Evolutionary conservation across 1,139 yeast species (phyloP).

Genomic region (Zygosaccharomyces pseudobailii): DNA sequence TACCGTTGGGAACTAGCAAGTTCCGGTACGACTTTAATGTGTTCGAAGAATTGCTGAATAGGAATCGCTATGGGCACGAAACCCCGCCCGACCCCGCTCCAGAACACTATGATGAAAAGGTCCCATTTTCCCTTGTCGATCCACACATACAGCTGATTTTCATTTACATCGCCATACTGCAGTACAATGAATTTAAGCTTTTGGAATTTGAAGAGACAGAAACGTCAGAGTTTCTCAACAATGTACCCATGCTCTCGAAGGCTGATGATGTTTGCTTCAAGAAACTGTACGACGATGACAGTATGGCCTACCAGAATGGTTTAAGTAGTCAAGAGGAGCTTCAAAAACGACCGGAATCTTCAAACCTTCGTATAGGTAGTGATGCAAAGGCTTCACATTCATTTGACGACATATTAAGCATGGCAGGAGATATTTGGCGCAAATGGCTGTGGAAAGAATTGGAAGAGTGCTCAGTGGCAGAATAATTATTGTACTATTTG

Average conservation of each 20-base stretch:
- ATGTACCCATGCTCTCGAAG: constrained; percentile 40
- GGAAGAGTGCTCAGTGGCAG: constrained; percentile 38
- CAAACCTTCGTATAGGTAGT: constrained; percentile 32
- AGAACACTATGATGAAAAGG: constrained; percentile 17
- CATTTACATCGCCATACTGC: constrained; percentile 71
- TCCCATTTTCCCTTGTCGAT: constrained; percentile 66
- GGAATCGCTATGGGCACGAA: constrained; percentile 23
- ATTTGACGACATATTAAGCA: constrained; percentile 52
- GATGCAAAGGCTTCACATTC: constrained; percentile 37
- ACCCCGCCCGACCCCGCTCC: constrained; percentile 4
- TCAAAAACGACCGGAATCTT: constrained; percentile 12
- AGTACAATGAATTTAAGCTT: constrained; percentile 71
- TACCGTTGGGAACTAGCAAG: constrained; percentile 26
- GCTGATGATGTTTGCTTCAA: constrained; percentile 31
- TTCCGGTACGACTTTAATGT: constrained; percentile 29
- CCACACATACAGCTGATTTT: constrained; percentile 77
- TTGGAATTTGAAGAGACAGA: constrained; percentile 88
- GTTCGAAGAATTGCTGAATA: constrained; percentile 26
- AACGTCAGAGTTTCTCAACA: constrained; percentile 69
- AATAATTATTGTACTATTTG: constrained; percentile 1
- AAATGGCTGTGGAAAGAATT: constrained; percentile 76
- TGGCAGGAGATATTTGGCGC: constrained; percentile 87
- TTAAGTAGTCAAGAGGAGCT: constrained; percentile 11
- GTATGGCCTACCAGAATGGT: constrained; percentile 4
- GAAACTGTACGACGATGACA: constrained; percentile 21